Conservation (phyloP, 2,329 filamentous ascomycete species). For the Xylaria multiplex region DNA sequence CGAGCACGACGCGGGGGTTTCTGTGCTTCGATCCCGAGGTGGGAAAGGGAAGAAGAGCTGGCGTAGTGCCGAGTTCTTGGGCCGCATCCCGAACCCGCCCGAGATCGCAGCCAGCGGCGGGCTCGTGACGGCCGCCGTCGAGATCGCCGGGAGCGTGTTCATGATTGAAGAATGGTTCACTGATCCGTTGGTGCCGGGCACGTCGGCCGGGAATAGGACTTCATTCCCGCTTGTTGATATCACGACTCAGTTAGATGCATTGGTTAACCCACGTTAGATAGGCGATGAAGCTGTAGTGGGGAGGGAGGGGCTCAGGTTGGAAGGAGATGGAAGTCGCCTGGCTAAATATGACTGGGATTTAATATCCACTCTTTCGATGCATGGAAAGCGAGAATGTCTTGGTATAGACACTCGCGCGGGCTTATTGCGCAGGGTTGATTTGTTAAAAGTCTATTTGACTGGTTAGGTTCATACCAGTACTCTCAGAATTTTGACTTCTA, state of each 20-base stretch:
- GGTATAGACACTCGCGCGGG: not conserved
- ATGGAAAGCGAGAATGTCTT: not conserved
- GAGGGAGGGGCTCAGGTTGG: no score
- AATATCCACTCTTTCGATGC: not conserved
- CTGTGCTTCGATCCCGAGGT: conserved; percentile 49
- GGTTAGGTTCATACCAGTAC: not conserved
- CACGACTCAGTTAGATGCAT: conserved; percentile 43
- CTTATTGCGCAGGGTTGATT: not conserved
- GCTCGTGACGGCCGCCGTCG: conserved; percentile 41
- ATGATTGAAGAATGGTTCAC: conserved; percentile 44
- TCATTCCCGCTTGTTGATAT: conserved; percentile 48
- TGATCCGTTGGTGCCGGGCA: conserved; percentile 44
- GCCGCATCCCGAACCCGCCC: conserved; percentile 44
- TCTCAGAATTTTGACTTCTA: not conserved
- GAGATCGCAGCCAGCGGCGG: conserved; percentile 35
- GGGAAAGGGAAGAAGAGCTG: conserved; percentile 40
- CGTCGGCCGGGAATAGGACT: conserved; percentile 45
- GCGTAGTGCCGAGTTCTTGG: conserved; percentile 51
- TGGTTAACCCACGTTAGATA: conserved; percentile 18
- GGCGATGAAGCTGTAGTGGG: not conserved
- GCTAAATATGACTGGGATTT: not conserved
- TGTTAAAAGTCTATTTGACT: not conserved
- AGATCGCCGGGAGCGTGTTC: conserved; percentile 44
- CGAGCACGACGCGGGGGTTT: conserved; percentile 47
- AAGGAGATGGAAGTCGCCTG: not conserved